Percentiles rank a stretch among this genome's conserved stretches.
phyloP scores from a whole-genome alignment of 2,329 filamentous ascomycete genomes.

The Diaporthe sp. region DNA sequence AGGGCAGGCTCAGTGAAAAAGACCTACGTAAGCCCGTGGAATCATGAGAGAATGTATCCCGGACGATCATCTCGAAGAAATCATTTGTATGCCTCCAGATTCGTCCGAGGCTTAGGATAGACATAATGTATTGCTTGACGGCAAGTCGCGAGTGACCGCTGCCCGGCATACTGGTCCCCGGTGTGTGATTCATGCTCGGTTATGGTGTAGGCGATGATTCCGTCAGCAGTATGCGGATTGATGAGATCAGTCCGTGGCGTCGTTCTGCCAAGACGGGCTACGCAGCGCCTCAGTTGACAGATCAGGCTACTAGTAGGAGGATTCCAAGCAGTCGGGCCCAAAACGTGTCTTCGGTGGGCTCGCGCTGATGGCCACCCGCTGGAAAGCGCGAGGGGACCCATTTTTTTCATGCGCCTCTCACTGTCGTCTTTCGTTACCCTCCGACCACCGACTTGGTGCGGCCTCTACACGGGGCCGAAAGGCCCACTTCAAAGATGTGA shows the following conservation, averaged over 20 bases:
- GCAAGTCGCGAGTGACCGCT: neutral
- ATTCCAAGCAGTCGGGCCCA: neutral
- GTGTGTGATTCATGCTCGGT: neutral
- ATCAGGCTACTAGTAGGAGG: neutral
- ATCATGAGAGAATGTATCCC: neutral
- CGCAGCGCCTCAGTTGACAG: neutral
- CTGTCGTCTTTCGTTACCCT: neutral
- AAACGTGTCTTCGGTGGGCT: neutral
- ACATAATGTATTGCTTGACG: neutral
- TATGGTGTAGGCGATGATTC: neutral
- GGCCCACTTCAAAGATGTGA: neutral
- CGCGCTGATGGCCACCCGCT: neutral
- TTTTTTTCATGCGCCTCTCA: neutral
- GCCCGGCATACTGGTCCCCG: too few relatives aligned
- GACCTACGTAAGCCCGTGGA: neutral
- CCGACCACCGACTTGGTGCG: constrained; percentile 19
- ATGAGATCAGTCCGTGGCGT: neutral
- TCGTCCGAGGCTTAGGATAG: neutral
- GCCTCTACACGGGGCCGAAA: constrained; percentile 1
- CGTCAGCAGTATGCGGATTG: neutral
- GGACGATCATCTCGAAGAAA: neutral
- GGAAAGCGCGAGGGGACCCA: neutral
- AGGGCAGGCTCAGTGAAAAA: neutral
- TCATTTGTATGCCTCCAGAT: neutral
- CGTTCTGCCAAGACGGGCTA: constrained; percentile 1